Evolutionary conservation across 1,284 basidiomycete species (phyloP).

Genomic region (Malassezia equina): DNA sequence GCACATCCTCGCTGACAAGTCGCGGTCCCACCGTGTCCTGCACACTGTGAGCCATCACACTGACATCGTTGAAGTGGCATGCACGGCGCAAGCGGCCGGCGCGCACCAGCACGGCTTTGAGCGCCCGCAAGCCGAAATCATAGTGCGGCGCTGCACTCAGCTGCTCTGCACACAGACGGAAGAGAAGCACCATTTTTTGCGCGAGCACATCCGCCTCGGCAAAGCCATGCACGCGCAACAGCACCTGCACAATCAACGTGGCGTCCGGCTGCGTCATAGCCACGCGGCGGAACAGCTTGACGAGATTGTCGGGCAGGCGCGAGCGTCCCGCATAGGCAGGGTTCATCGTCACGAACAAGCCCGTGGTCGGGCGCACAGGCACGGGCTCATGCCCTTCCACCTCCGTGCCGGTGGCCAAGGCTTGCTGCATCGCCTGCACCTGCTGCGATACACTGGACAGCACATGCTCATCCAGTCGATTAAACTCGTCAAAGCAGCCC

Average conservation of each 20-base stretch:
- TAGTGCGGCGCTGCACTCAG: constrained; percentile 96
- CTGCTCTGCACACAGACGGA: constrained; percentile 94
- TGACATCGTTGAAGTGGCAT: constrained; percentile 7
- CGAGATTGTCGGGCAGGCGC: constrained; percentile 90
- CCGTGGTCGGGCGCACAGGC: constrained; percentile 86
- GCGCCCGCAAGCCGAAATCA: constrained; percentile 93
- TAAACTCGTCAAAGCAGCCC: constrained; percentile 52
- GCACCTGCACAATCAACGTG: constrained; percentile 96
- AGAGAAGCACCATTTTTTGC: constrained; percentile 96
- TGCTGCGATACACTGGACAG: constrained; percentile 97
- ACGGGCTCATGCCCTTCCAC: too few species aligned
- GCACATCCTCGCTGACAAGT: constrained; percentile 91
- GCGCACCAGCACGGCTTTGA: constrained; percentile 90
- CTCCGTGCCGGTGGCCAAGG: constrained; percentile 57
- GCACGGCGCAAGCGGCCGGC: constrained; percentile 88
- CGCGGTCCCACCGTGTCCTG: constrained; percentile 98
- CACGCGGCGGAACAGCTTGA: constrained; percentile 86
- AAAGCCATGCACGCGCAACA: constrained; percentile 99
- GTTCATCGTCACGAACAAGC: constrained; percentile 95
- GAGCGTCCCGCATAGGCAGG: constrained; percentile 91
- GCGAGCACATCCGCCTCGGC: constrained; percentile 89
- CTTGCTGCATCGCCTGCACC: constrained; percentile 96
- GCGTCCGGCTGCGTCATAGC: constrained; percentile 98
- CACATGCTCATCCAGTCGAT: constrained; percentile 94
- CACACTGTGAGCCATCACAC: constrained; percentile 65